Percentiles rank a stretch among this genome's conserved stretches.
Evolutionary conservation across 202 grass and related monocot genomes (phyloP).

Genomic region (Dendrocalamus latiflorus): DNA sequence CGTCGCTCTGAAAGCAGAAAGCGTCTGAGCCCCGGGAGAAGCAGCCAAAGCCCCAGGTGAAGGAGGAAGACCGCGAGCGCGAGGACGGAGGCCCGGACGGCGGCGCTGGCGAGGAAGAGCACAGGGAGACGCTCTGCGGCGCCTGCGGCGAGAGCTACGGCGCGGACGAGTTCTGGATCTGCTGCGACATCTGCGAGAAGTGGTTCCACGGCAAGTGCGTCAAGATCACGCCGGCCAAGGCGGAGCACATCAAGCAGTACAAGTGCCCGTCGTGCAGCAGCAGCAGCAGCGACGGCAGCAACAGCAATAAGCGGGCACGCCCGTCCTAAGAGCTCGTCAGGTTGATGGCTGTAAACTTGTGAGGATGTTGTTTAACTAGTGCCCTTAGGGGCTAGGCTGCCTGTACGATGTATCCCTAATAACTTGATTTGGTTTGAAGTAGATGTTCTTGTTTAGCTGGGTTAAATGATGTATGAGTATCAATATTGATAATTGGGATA

Average conservation of each 20-base stretch:
- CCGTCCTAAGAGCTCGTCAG: too few relatives aligned
- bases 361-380: too few relatives aligned
- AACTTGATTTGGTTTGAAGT: too few relatives aligned
- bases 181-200: conserved; percentile 94
- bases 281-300: too few relatives aligned
- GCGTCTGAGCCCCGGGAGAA: conserved; percentile 39
- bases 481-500: too few relatives aligned
- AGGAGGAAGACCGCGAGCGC: conserved; percentile 44
- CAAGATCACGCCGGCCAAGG: conserved; percentile 90
- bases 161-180: conserved; percentile 97
- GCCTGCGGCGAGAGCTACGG: conserved; percentile 82
- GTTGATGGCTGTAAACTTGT: too few relatives aligned
- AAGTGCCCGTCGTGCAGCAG: too few relatives aligned
- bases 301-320: too few relatives aligned
- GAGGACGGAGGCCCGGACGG: conserved; percentile 49
- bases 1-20: conserved; percentile 53
- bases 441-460: too few relatives aligned
- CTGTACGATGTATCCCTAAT: too few relatives aligned
- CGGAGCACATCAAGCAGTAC: conserved; percentile 96
- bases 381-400: too few relatives aligned
- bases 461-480: too few relatives aligned
- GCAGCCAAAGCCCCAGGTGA: conserved; percentile 45
- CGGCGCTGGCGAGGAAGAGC: conserved; percentile 50
- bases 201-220: conserved; percentile 98
- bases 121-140: conserved; percentile 71